Base-by-base conservation (phyloP, 129 eudicot genomes). In the Gnaphalium uliginosum region DNA sequence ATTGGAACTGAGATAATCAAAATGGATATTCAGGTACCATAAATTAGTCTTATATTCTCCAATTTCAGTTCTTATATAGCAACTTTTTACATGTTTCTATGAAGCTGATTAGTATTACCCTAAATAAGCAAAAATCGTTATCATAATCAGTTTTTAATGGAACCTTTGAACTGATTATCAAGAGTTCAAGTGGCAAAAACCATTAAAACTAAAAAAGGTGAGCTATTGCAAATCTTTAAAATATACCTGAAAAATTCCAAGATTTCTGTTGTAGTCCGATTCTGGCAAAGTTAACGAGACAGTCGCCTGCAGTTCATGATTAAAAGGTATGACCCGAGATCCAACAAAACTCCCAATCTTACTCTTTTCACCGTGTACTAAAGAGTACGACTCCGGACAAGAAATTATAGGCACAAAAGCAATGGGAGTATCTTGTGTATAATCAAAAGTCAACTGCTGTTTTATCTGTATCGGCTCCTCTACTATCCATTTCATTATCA, bases 201-300 rank as follows among this genome's bases (percentile, higher is more conserved):
- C 2, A 63, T 13, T 23, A 63, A 63, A 27, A 27, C 0, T 15
- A 29, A 4, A 17, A 63, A 29, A 14, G 13, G 22, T 23, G 10
- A 23, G 26, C 56, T n/a, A 15, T 6, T 25, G 59, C 21, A 60
- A 73, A 24, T 56, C 62, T 64, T 26, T 51, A 65, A 18, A 39
- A 71, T 71, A 11, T 85, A 94, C 98, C 96, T 95, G 97, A 29
- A 95, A 95, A 46, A 87, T 85, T 63, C 99, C 99, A 57, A 95
- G 96, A 78, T 95, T 89, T 69, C 87, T 83, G 69, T 95, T 95
- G 78, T 95, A 91, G 33, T 87, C 90, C 3, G 99, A 93, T 72
- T 93, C 98, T 3, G 98, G 98, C 78, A 93, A 51, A 1, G 79
- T 88, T 75, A 93, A 69, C 1, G 83, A 82, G 32, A 93, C 92